These are phyloP conservation scores for Microdochium bolleyi DNA, from an alignment of 2,329 filamentous ascomycete genomes.

Conservation along the genomic window DNA sequence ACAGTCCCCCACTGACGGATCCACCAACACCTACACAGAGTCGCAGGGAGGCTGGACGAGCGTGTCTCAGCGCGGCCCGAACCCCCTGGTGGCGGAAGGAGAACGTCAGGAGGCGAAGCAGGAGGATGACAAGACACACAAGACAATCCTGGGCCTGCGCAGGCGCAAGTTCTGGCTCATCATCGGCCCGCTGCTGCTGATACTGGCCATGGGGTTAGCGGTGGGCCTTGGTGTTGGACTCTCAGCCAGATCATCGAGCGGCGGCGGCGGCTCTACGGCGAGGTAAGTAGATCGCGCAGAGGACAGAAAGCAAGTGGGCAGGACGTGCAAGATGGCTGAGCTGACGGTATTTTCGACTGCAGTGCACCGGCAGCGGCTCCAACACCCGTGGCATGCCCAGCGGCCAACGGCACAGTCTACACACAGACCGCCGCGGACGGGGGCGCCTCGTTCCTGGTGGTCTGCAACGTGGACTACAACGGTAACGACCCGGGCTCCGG, in stretches of 20 bases:
- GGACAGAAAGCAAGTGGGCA: conserved; percentile 1
- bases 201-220: conserved; percentile 14
- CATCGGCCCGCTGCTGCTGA: conserved; percentile 11
- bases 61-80: background rate
- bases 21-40: background rate
- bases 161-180: conserved; percentile 15
- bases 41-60: background rate
- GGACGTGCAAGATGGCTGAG: background rate
- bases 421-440: conserved; percentile 4
- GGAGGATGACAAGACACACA: background rate
- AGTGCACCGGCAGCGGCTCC: conserved; percentile 4
- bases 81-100: background rate
- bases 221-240: conserved; percentile 16
- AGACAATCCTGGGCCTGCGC: conserved; percentile 10
- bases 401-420: conserved; percentile 25
- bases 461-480: conserved; percentile 27
- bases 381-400: conserved; percentile 16
- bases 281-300: background rate
- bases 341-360: background rate
- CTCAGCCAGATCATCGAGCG: background rate
- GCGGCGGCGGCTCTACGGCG: conserved; percentile 1
- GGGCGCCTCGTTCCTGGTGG: conserved; percentile 15
- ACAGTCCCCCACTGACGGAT: background rate
- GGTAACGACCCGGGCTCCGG: conserved; percentile 10
- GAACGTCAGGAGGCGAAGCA: background rate